phyloP scores from a whole-genome alignment of 768 basidiomycete genomes.

The Suillus tomentosus region DNA sequence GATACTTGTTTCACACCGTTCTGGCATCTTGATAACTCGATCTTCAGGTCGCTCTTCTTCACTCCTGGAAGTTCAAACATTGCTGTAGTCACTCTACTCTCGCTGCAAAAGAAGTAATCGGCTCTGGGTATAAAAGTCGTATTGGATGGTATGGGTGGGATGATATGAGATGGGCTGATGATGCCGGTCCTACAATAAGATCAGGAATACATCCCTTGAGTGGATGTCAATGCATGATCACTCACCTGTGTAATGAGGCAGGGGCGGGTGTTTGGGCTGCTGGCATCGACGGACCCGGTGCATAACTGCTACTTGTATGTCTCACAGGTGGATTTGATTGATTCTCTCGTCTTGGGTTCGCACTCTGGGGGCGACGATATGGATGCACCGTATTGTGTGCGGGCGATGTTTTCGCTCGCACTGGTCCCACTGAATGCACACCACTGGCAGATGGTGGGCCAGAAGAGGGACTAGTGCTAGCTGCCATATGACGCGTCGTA shows the following conservation, averaged over 20 bases:
- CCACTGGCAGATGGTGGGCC: conserved; percentile 33
- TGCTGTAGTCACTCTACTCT: conserved; percentile 53
- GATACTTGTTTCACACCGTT: conserved; percentile 65
- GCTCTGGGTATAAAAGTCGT: conserved; percentile 52
- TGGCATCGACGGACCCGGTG: conserved; percentile 15
- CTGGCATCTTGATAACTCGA: conserved; percentile 64
- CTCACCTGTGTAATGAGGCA: conserved; percentile 15
- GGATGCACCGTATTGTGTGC: conserved; percentile 14
- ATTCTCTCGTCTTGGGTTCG: conserved; percentile 36
- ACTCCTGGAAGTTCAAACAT: conserved; percentile 74
- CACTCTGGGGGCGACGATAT: conserved; percentile 20
- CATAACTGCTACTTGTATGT: conserved; percentile 23
- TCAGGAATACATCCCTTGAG: conserved; percentile 18
- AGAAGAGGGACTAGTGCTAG: conserved; percentile 33
- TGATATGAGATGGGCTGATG: conserved; percentile 27
- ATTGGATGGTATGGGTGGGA: conserved; percentile 12
- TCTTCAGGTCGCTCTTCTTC: conserved; percentile 54
- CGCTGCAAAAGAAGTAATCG: conserved; percentile 59
- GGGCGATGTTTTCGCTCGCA: conserved; percentile 30
- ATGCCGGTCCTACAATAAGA: conserved; percentile 21
- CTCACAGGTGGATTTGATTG: conserved; percentile 33
- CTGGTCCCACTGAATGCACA: conserved; percentile 24
- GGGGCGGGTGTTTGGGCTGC: conserved; percentile 11
- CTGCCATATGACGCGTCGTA: conserved; percentile 28
- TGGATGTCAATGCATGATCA: background rate